Evolutionary conservation across 495 filamentous ascomycete genomes (phyloP), one percentile per base, ranked within the genome.

Genomic region (Penicillium dipodomyicola): DNA sequence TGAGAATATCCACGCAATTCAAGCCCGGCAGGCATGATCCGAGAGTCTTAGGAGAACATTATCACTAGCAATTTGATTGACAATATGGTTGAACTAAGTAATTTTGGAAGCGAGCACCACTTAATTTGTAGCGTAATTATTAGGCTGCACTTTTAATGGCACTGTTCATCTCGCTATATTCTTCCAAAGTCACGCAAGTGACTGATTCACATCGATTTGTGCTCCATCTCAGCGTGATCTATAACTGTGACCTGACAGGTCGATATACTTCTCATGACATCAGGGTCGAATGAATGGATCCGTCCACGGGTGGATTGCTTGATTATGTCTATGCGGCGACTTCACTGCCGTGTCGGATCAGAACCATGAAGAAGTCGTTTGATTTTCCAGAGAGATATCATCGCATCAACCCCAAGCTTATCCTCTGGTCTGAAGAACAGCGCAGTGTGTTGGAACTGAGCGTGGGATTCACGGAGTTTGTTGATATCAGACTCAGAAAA

Each of bases 311-410:
- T 14, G 22, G 12, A 5, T 47, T 1, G 1, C n/a, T 30, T 14
- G 42, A 42, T 41, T 15, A 10, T 40, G 0, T 19, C 20, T 32
- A 25, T 29, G 12, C 14, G 19, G 14, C 14, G 32, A 14, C 20
- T 25, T 52, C 25, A 33, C 8, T 15, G 10, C 37, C 11, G 22
- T 35, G 10, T 2, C 15, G 30, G 11, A 8, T 54, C 52, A 19
- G 20, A 10, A 15, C 19, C 9, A 11, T 4, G 59, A 6, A 87
- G 30, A 58, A 82, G 89, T 0, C 80, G 84, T 59, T 89, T 82
- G 15, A 92, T 63, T 61, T 83, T 86, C 88, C 88, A 90, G 41
- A 93, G 60, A 41, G 74, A 65, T 59, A 82, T 46, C 67, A 90
- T 77, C 41, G 84, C 57, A 8, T 78, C 62, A 8, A 81, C 51